phyloP scores from a whole-genome alignment of 2,329 filamentous ascomycete genomes.

The Trichoderma gracile region DNA sequence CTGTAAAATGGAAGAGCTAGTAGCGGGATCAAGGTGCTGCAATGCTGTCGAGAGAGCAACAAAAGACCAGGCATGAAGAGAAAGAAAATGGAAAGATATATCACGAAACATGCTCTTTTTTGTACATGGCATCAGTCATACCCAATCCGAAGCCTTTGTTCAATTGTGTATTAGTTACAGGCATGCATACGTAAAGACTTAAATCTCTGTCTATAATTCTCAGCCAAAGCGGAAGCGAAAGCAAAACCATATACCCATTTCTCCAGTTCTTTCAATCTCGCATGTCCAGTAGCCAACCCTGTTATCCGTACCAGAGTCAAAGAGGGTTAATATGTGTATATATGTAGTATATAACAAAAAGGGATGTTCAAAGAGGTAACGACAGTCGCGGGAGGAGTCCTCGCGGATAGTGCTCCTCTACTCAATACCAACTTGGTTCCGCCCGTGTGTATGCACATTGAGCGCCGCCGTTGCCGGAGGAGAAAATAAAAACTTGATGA shows the following conservation, averaged over 20 bases:
- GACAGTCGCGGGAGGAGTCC: conserved; percentile 4
- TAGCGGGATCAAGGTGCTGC: conserved; percentile 16
- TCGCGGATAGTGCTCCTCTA: not conserved
- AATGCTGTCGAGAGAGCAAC: conserved; percentile 24
- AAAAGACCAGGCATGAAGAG: not conserved
- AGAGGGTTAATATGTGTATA: conserved; percentile 23
- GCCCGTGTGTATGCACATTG: not conserved
- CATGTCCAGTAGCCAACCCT: conserved; percentile 26
- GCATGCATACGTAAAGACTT: conserved; percentile 34
- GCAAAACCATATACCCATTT: conserved; percentile 29
- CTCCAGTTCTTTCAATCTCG: conserved; percentile 26
- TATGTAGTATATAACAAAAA: conserved; percentile 23
- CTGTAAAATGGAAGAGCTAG: not conserved
- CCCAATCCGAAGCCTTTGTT: conserved; percentile 39
- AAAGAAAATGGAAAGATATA: conserved; percentile 17
- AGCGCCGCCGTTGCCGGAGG: conserved; percentile 1
- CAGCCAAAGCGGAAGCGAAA: conserved; percentile 37
- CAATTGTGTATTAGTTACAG: conserved; percentile 43
- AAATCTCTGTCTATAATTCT: conserved; percentile 41
- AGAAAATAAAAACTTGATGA: conserved; percentile 3
- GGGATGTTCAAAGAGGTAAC: conserved; percentile 11
- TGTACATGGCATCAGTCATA: conserved; percentile 39
- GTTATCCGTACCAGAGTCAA: conserved; percentile 21
- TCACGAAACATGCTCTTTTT: conserved; percentile 33
- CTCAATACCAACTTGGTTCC: not conserved